These are phyloP conservation scores for Aspergillus fumigatiaffinis DNA, from an alignment of 2,329 filamentous ascomycete genomes.

Conservation along the genomic window DNA sequence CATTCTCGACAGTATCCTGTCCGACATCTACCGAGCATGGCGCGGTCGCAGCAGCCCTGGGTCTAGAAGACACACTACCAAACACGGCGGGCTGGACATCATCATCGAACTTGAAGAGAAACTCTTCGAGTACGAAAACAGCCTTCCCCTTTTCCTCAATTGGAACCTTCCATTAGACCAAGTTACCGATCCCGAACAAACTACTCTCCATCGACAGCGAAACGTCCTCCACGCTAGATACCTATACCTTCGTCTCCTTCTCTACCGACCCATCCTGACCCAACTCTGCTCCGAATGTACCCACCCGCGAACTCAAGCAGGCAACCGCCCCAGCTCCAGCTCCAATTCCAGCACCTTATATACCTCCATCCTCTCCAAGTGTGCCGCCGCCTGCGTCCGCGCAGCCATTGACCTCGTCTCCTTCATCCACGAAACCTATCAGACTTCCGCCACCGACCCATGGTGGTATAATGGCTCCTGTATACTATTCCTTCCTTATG, in stretches of 20 bases:
- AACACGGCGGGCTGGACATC: conserved; percentile 19
- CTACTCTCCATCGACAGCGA: conserved; percentile 21
- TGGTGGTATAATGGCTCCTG: conserved; percentile 43
- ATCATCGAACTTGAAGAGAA: conserved; percentile 27
- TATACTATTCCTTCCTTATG: conserved; percentile 14
- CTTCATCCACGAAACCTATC: conserved; percentile 27
- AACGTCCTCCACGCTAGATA: conserved; percentile 32
- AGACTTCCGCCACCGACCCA: conserved; percentile 22
- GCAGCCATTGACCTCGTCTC: conserved; percentile 29
- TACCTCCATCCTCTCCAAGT: conserved; percentile 15
- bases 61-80: conserved; percentile 4
- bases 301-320: no score
- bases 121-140: conserved; percentile 21
- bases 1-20: conserved; percentile 33
- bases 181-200: neutral
- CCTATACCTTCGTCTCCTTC: conserved; percentile 29
- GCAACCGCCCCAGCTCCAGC: neutral
- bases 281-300: conserved; percentile 24
- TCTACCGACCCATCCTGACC: conserved; percentile 34
- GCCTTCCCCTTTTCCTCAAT: conserved; percentile 19
- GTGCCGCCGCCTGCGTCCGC: conserved; percentile 28
- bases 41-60: conserved; percentile 13
- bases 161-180: conserved; percentile 14
- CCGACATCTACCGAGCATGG: conserved; percentile 32
- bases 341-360: neutral